Base-by-base conservation (phyloP, 768 basidiomycete species). In the Myochromella boudieri region DNA sequence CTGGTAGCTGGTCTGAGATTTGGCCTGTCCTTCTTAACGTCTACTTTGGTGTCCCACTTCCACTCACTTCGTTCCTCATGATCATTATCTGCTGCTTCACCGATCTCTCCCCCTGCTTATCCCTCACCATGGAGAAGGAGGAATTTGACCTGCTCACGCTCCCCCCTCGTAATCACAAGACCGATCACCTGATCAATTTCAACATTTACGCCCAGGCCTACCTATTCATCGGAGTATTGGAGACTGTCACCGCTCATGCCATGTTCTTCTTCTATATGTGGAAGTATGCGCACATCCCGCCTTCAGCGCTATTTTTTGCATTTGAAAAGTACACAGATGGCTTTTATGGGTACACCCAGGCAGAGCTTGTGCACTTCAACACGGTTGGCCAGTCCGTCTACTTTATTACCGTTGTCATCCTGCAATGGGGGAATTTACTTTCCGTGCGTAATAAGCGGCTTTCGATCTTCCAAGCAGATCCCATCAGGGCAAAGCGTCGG, bases 1-100 rank as follows among this genome's bases (percentile, higher is more conserved):
- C 76, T 15, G 77, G 79, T 25, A 75, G 75, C 17, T 84, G 81
- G 65, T 75, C 79, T 14, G 80, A 84, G 53, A 74, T 81, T 47
- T 74, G 80, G 68, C 69, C 68, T 1, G 78, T 85, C 42, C 65
- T 84, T 8, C 49, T 74, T 37, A 82, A 81, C 47, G 77, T 81
- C 28, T 62, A 82, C 54, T 59, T 82, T 22, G 82, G 82, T 42
- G 76, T 84, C 58, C 82, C 81, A 40, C 73, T 81, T 40, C 66
- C 77, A 4, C 66, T 84, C 29, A 77, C 75, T 54, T 76, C 78
- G 3, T 56, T 55, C 48, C 52, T 53, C 39, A 56, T 53, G 55
- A 44, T 55, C 36, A 48, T 54, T 18, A 54, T 57, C n/a, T 57
- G 55, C 28, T 57, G 55, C 27, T 57, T 57, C 44, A 57, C 55